Percentiles rank a stretch among this genome's conserved stretches.
Conservation (phyloP, 768 basidiomycete species). For the Phanerodontia chrysosporium region DNA sequence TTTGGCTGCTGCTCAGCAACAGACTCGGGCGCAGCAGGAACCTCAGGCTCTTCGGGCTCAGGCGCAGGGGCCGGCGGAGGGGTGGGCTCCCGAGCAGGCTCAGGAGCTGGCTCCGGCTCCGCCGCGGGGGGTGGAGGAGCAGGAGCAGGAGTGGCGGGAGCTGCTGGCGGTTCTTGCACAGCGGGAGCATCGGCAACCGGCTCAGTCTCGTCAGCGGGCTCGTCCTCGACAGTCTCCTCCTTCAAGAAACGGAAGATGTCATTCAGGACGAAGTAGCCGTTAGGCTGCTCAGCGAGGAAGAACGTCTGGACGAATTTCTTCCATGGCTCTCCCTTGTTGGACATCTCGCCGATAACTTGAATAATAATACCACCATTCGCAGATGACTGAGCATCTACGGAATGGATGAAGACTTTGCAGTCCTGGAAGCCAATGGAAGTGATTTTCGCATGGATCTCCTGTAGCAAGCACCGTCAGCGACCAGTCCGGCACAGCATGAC, state of each 20-base stretch:
- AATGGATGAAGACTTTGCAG: constrained; percentile 99
- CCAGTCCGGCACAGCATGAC: neutral
- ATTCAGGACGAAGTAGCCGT: constrained; percentile 99
- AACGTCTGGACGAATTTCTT: constrained; percentile 99
- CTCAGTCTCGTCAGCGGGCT: constrained; percentile 45
- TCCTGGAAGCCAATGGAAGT: constrained; percentile 90
- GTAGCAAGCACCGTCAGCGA: constrained; percentile 11
- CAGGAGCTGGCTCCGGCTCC: constrained; percentile 27
- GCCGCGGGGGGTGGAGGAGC: constrained; percentile 30
- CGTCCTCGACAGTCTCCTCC: constrained; percentile 86
- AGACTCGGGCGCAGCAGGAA: constrained; percentile 19
- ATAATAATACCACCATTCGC: constrained; percentile 96
- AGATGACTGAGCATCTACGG: constrained; percentile 95
- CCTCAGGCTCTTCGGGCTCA: constrained; percentile 31
- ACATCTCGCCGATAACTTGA: constrained; percentile 99
- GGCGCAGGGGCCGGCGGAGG: constrained; percentile 16
- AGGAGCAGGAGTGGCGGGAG: constrained; percentile 32
- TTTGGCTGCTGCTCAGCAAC: constrained; percentile 32
- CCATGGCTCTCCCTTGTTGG: constrained; percentile 88
- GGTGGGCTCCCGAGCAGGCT: constrained; percentile 23
- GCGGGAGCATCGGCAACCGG: constrained; percentile 16
- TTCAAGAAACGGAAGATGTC: constrained; percentile 99
- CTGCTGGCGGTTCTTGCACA: constrained; percentile 14
- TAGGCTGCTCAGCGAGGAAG: constrained; percentile 98
- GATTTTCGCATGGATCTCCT: constrained; percentile 98